Evolutionary conservation across 495 filamentous ascomycete species (phyloP), one percentile per base, ranked within the genome.

Genomic region (Hapsidospora chrysogenum): DNA sequence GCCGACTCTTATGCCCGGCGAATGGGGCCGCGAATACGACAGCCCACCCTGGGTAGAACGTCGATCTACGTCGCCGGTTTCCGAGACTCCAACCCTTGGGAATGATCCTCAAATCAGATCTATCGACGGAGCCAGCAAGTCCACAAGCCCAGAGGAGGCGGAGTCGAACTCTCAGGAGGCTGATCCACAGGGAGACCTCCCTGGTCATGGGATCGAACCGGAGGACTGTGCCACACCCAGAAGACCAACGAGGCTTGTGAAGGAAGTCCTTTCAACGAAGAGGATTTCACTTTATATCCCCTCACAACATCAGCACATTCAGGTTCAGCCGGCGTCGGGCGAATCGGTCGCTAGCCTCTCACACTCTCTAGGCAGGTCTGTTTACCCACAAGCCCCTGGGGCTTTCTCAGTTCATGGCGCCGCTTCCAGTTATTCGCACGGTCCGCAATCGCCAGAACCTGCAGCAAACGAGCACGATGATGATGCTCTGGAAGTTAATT

Each of bases 331-430:
- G 5, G 20, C 13, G 15, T 15, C 13, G 4, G 18, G 21, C 13
- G 30, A 34, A 27, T 35, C 35, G 16, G 31, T 29, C 10, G 26
- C 29, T 11, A 14, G 29, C 4, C 29, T 39, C 22, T 18, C 16
- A 3, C 16, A 14, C 13, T 17, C 35, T 0, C 28, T 30, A 2
- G 38, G 41, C 17, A 49, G 36, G 17, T 64, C 67, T 23, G 36
- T 54, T 15, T 51, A 50, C 10, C 60, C 63, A 11, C 52, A 69
- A 42, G 40, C 74, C 9, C 71, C 72, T 4, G 72, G 72, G 1
- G 56, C 71, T 6, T 76, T 74, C 38, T 75, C 71, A 0, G 47
- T 66, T 23, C 54, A 70, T 39, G 58, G 58, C 5, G 36, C 53
- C 2, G 38, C 47, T 39, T 37, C 50, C 28, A 22, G 11, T 17